phyloP scores from a whole-genome alignment of 345 rosid species.

The Odontarrhena argentea region DNA sequence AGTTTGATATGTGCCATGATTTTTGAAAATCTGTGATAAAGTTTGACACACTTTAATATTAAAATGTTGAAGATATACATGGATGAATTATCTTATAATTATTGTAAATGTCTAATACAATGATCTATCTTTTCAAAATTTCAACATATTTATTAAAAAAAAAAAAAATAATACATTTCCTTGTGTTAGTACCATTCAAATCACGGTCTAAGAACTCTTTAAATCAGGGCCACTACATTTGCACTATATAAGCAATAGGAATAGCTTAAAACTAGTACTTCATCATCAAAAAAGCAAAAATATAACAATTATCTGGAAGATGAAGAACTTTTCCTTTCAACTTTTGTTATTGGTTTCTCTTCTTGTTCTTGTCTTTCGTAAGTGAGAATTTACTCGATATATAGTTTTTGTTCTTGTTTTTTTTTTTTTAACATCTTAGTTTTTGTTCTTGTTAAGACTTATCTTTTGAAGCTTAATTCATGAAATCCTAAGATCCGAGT shows the following conservation, averaged over 20 bases:
- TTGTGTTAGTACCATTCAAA: too few species aligned
- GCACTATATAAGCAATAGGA: neutral
- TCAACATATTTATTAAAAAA: neutral
- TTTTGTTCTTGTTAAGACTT: neutral
- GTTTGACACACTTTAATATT: too few species aligned
- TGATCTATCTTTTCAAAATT: neutral
- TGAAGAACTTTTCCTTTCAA: conserved; percentile 28
- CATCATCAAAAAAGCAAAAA: neutral
- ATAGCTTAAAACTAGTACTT: neutral
- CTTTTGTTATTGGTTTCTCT: conserved; percentile 28
- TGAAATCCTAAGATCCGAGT: too few species aligned
- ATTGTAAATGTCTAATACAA: too few species aligned
- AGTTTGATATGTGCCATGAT: too few species aligned
- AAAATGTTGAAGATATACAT: too few species aligned
- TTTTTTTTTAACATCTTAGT: too few species aligned
- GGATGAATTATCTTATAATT: too few species aligned
- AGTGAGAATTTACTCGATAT: neutral
- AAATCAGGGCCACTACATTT: neutral
- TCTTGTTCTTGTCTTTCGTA: conserved; percentile 20
- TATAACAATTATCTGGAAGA: neutral
- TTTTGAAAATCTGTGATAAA: too few species aligned
- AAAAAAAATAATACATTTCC: too few species aligned
- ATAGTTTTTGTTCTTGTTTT: too few species aligned
- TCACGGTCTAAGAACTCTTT: neutral
- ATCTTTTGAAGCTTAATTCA: neutral